Evolutionary conservation across 352 stramenopile species (phyloP), one percentile per base, ranked within the genome.

Genomic region (Discostella stelligera): DNA sequence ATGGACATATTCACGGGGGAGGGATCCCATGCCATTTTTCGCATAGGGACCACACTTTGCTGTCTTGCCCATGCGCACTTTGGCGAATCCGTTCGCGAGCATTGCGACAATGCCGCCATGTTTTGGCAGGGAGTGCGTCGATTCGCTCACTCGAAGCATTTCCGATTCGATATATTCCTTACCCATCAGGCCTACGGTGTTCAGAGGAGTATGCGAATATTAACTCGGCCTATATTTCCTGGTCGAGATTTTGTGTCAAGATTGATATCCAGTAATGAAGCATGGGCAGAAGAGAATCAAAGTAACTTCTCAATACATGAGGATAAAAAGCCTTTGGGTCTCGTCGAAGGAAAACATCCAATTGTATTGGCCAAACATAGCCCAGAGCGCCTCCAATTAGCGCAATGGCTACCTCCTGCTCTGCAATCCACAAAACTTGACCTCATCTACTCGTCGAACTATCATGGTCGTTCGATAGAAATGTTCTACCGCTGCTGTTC

Each of bases 1-100:
- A 85, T 92, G 78, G 86, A 92, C 70, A 86, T 92, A 64, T 92
- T 85, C 71, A 88, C 82, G 9, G 68, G 85, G 41, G 86, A 92
- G 79, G 86, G 86, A 48, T 72, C 49, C 14, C 89, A 90, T 69
- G 76, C 79, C 23, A 72, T 91, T 37, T 91, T 91, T 70, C 77
- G 84, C 44, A 82, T 91, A 46, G 87, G 87, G 21, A 81, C 88
- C 3, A 85, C 82, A 2, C 60, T 92, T 56, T 83, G 84, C n/a
- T 86, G 86, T 56, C 72, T 92, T 13, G 87, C 74, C 1, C 72
- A 80, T 44, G 72, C 72, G 10, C 72, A 80, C 49, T 65, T 80
- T 48, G 72, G 72, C 14, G 65, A 80, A 18, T 66, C 65, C 1
- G 21, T 80, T 53, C 65, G 64, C n/a, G 58, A 74, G 55, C 61